Evolutionary conservation across 2,329 filamentous ascomycete species (phyloP), one percentile per base, ranked within the genome.

Genomic region (Phyllosticta capitalensis): DNA sequence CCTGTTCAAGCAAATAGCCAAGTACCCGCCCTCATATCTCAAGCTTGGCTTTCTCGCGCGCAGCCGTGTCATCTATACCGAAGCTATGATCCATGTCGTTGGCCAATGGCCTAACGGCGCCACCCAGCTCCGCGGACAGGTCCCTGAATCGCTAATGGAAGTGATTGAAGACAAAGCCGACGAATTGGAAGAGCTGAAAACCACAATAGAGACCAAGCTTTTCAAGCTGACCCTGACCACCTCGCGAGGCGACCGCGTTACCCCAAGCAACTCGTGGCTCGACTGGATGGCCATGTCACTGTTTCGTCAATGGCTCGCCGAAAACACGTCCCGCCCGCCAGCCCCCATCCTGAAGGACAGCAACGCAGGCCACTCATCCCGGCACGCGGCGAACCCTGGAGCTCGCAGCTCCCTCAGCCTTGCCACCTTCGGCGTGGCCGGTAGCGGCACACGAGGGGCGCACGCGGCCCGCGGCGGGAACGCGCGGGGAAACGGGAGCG

Each of bases 111-210:
- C 92, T 0, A 79, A 83, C 0, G 90, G 88, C 17, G 83, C 91
- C 66, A 83, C 87, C 24, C 89, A 89, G 66, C 82, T 96, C 38
- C 85, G 89, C 60, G 59, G 59, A 33, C 55, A 58, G 24, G 50
- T 58, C 5, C 81, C 83, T 62, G 80, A 87, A 28, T 79, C 95
- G 49, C 90, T 96, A 0, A 78, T 96, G 9, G 91, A 96, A 65
- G 81, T 96, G 38, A 95, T 96, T 63, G 90, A 96, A 72, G 91
- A 96, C 74, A 96, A 96, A 73, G 90, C 94, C 5, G 90, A 95
- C 65, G 92, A 96, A 72, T 79, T 96, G 19, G 88, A 91, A 63
- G 91, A 96, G 67, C 81, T 86, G 7, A 89, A 95, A 63, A 82
- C 84, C 38, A 85, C 88, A 26, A 82, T 94, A 21, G 92, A 96